Base-by-base conservation (phyloP, 2,329 filamentous ascomycete species). In the Colletotrichum tropicale region DNA sequence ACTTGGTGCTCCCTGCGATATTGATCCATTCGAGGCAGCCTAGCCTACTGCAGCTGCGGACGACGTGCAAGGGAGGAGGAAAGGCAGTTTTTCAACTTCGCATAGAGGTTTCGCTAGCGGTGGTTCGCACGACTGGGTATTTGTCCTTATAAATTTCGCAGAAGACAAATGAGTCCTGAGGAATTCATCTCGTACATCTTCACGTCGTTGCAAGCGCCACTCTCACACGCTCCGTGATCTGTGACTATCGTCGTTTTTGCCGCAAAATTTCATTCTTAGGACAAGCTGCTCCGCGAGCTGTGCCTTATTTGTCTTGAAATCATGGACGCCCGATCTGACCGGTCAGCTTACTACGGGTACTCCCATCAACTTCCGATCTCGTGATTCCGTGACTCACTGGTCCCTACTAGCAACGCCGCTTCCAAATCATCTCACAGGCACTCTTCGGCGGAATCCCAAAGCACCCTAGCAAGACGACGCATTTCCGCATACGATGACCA, bases 261-360 rank as follows among this genome's bases (percentile, higher is more conserved):
- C 18, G 34, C 18, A 21, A 58, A 5, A 8, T 28, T 15, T 24
- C 15, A n/a, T 36, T 65, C 30, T 8, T 21, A 13, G 32, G 10
- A 32, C 12, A 9, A n/a, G 9, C 18, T 48, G 18, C 10, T 7
- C 43, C 0, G 3, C 10, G n/a, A 21, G 0, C 18, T 3, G 18
- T 21, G n/a, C 43, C 18, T 48, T 5, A 7, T 21, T 2, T 0
- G 4, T 18, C 3, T 9, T 6, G 6, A 5, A 34, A 56, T 18
- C 24, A 71, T 71, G 69, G 13, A 61, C 18, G 18, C 21, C 16
- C 30, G 30, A 24, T 66, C 69, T 10, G 18, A 32, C n/a, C 32
- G 56, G 5, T 67, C 70, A 6, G 32, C 64, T 13, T 48, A 48
- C 52, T 34, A 32, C 26, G 70, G 70, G 70, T 71, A 67, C 26